Evolutionary conservation across 495 filamentous ascomycete species (phyloP).

Genomic region (Talaromyces borbonicus): DNA sequence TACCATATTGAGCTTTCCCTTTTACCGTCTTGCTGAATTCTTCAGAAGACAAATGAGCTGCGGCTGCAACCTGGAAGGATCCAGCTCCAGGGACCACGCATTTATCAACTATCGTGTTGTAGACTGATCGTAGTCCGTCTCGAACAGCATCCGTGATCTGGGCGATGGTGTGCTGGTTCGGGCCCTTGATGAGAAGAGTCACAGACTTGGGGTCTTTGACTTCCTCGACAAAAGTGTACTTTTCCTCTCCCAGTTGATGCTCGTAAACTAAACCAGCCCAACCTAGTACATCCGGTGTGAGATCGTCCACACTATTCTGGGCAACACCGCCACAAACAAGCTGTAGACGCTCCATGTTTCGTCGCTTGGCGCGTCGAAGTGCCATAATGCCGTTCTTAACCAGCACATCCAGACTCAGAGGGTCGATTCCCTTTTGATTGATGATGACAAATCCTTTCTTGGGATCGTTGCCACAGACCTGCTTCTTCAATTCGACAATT

Average conservation of each 20-base stretch:
- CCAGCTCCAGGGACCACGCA: slow-evolving; percentile 91
- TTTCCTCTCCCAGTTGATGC: slow-evolving; percentile 96
- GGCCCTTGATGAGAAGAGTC: slow-evolving; percentile 96
- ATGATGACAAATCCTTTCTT: slow-evolving; percentile 97
- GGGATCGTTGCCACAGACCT: slow-evolving; percentile 87
- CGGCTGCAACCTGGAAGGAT: slow-evolving; percentile 92
- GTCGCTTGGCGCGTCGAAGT: slow-evolving; percentile 84
- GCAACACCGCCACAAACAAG: slow-evolving; percentile 83
- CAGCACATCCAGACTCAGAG: slow-evolving; percentile 84
- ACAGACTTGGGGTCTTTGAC: slow-evolving; percentile 98
- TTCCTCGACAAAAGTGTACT: slow-evolving; percentile 97
- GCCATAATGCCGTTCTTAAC: slow-evolving; percentile 97
- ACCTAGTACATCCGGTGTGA: slow-evolving; percentile 79
- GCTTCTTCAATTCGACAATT: slow-evolving; percentile 97
- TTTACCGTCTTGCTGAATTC: slow-evolving; percentile 78
- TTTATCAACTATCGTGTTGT: slow-evolving; percentile 97
- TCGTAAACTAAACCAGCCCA: slow-evolving; percentile 97
- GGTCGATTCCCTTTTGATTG: slow-evolving; percentile 99
- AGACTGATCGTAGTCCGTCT: slow-evolving; percentile 87
- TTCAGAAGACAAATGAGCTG: slow-evolving; percentile 77
- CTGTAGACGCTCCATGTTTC: slow-evolving; percentile 98
- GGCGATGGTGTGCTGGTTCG: slow-evolving; percentile 89
- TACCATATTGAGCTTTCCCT: slow-evolving; percentile 94
- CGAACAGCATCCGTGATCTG: slow-evolving; percentile 97
- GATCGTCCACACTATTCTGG: slow-evolving; percentile 92